A percentile compares a stretch with the other conserved stretches of the same genome.
These are phyloP conservation scores for Chaetomiaceae sp. DNA, from an alignment of 2,329 filamentous ascomycete species.

Conservation along the genomic window DNA sequence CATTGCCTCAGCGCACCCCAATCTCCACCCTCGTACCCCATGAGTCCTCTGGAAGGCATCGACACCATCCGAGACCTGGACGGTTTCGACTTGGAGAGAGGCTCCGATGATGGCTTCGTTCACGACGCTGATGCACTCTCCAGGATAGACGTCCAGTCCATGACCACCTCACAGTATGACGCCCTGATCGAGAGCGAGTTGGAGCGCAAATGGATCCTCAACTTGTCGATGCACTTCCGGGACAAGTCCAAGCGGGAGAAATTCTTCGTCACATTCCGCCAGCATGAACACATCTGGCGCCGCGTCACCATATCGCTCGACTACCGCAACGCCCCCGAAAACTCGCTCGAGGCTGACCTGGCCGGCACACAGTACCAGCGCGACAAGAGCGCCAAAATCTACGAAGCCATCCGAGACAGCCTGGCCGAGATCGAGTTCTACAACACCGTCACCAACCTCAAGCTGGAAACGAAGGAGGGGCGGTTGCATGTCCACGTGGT, in stretches of 20 bases:
- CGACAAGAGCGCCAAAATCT: constrained; percentile 89
- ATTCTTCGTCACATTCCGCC: constrained; percentile 93
- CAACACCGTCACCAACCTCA: constrained; percentile 91
- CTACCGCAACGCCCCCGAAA: constrained; percentile 73
- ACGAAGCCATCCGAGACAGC: constrained; percentile 89
- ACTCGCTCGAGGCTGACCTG: constrained; percentile 83
- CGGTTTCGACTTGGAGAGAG: constrained; percentile 6
- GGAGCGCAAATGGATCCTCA: constrained; percentile 88
- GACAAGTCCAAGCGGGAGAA: constrained; percentile 92
- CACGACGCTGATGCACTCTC: constrained; percentile 30
- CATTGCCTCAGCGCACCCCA: constrained; percentile 28
- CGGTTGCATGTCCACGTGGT: constrained; percentile 93
- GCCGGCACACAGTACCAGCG: constrained; percentile 74
- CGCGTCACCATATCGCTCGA: constrained; percentile 91
- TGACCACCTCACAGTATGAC: constrained; percentile 54
- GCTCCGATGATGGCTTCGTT: not conserved
- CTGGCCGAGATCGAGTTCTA: constrained; percentile 94
- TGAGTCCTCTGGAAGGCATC: constrained; percentile 33
- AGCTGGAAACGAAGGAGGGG: constrained; percentile 82
- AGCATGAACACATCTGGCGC: constrained; percentile 73
- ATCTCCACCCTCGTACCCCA: constrained; percentile 29
- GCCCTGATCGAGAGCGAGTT: constrained; percentile 72
- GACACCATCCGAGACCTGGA: constrained; percentile 23
- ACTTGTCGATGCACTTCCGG: constrained; percentile 92
- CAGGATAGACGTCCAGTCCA: constrained; percentile 42